A percentile compares a stretch with the other conserved stretches of the same genome.
These are phyloP conservation scores for Kodamaea kaohsiungensis DNA, from an alignment of 805 yeast species.

Conservation along the genomic window DNA sequence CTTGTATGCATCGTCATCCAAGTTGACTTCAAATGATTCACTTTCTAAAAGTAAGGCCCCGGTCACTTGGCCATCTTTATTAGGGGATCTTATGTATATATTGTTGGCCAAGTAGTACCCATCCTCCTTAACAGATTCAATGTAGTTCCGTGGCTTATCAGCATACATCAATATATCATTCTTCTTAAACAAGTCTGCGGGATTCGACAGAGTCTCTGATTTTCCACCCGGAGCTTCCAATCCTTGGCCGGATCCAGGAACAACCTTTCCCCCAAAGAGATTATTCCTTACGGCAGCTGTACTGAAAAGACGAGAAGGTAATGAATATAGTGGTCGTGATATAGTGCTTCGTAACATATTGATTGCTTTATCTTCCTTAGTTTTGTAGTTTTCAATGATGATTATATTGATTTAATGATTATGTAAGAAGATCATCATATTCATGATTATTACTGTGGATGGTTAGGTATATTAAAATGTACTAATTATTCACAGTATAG, in stretches of 20 bases:
- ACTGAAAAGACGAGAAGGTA: background rate
- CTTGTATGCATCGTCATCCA: conserved; percentile 48
- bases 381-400: background rate
- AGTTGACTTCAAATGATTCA: conserved; percentile 62
- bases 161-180: conserved; percentile 46
- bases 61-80: conserved; percentile 34
- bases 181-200: conserved; percentile 44
- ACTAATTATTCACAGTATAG: no score
- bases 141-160: conserved; percentile 43
- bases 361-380: background rate
- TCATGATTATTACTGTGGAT: no score
- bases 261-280: conserved; percentile 32
- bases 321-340: background rate
- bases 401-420: background rate
- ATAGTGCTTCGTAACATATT: background rate
- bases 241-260: conserved; percentile 10
- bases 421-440: no score
- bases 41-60: conserved; percentile 54
- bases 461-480: no score
- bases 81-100: conserved; percentile 46
- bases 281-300: conserved; percentile 7
- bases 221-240: conserved; percentile 36
- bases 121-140: conserved; percentile 47
- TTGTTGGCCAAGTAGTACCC: conserved; percentile 63
- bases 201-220: conserved; percentile 41